Evolutionary conservation across 306 rosid species (phyloP), one percentile per base, ranked within the genome.

Genomic region (Malus domestica): DNA sequence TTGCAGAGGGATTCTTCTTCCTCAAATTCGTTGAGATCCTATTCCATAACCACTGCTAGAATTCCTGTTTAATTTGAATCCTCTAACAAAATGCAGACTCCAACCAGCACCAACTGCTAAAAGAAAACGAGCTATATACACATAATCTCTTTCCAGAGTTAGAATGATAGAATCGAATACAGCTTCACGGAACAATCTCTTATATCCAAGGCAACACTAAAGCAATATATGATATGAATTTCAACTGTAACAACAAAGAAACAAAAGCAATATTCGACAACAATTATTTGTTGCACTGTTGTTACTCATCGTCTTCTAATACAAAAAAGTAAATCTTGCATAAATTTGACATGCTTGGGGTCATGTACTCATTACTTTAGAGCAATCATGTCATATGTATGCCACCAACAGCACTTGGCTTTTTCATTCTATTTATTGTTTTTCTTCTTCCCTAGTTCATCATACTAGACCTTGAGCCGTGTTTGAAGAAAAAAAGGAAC

Each of bases 331-430:
- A 81, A 83, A 74, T 25, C 70, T 49, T n/a, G 75, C 75, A 59
- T 61, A 84, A 79, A 77, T 76, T 76, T 77, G 85, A 51, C 80
- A 55, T 68, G 80, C 81, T 72, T 83, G 89, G 85, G 89, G 82
- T 76, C 88, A 81, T 58, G 75, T 71, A 74, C 80, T 85, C 80
- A 85, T 85, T 84, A 82, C 77, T 73, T 76, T 70, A 55, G 74
- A 72, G 84, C 80, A 85, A 83, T 87, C 75, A 85, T 88, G 79
- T 76, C 83, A 61, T 66, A 38, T 73, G 70, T 79, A 78, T 58
- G 84, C 85, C 85, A 83, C 67, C 70, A 29, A 57, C 79, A 27
- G 54, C 82, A 72, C 65, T 74, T 61, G 62, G n/a, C 72, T 85
- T 65, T 51, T 76, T 79, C 80, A 81, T 82, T 81, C 86, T 62